These are phyloP conservation scores for Carex myosuroides DNA, from an alignment of 176 grass and related monocot species.

Conservation along the genomic window DNA sequence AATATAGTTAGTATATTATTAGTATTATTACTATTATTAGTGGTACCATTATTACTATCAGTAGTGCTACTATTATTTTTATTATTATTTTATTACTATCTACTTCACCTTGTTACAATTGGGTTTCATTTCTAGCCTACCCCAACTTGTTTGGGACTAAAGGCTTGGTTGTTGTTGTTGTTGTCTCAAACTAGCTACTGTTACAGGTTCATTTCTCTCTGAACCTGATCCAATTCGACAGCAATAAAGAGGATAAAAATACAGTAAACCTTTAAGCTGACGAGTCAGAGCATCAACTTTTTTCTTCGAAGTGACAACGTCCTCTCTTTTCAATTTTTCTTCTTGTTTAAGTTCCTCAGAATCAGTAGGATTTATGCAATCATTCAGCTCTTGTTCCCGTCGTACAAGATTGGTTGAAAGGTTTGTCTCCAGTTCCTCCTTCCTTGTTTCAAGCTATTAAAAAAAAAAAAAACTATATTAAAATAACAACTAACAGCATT, in stretches of 20 bases:
- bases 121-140: too few relatives aligned
- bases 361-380: conserved; percentile 78
- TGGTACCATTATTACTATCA: too few relatives aligned
- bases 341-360: conserved; percentile 58
- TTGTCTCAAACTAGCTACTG: not conserved
- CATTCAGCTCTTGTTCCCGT: conserved; percentile 81
- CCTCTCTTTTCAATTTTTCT: conserved; percentile 67
- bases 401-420: conserved; percentile 95
- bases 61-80: too few relatives aligned
- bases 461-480: not conserved
- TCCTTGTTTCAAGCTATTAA: conserved; percentile 83
- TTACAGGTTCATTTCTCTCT: not conserved
- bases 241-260: not conserved
- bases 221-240: not conserved
- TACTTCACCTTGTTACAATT: too few relatives aligned
- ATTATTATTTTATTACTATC: too few relatives aligned
- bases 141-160: too few relatives aligned
- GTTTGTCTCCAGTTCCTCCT: conserved; percentile 95
- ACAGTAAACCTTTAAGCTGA: conserved; percentile 59
- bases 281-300: conserved; percentile 66
- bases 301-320: conserved; percentile 59
- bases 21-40: too few relatives aligned
- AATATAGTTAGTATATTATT: too few relatives aligned
- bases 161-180: too few relatives aligned
- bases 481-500: not conserved